These are phyloP conservation scores for Leccinum incarnatum DNA, from an alignment of 768 basidiomycete species.

Conservation along the genomic window DNA sequence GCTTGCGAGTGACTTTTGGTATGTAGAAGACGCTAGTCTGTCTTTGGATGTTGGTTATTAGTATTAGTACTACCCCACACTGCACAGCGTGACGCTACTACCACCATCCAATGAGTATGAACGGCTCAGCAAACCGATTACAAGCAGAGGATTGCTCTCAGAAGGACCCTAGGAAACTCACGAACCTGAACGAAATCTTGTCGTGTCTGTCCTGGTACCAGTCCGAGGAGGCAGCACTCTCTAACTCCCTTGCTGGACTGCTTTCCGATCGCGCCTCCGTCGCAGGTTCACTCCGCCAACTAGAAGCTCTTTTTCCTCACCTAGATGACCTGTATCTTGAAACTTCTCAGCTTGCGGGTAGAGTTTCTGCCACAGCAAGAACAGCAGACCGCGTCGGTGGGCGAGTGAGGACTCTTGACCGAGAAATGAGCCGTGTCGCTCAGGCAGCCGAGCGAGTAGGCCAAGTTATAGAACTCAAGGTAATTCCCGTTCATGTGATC, in stretches of 20 bases:
- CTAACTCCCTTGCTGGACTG: conserved; percentile 66
- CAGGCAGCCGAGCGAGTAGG: conserved; percentile 90
- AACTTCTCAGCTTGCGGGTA: conserved; percentile 49
- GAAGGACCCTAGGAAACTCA: conserved; percentile 42
- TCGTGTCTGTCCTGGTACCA: conserved; percentile 74
- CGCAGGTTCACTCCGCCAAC: conserved; percentile 53
- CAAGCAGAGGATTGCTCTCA: conserved; percentile 6
- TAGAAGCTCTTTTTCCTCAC: conserved; percentile 58
- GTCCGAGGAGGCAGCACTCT: conserved; percentile 74
- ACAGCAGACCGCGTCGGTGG: conserved; percentile 91
- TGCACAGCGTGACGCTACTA: no score
- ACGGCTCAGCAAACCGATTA: conserved; percentile 9
- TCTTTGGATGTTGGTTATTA: no score
- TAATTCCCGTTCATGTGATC: conserved; percentile 26
- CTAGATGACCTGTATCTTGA: conserved; percentile 64
- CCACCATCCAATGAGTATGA: conserved; percentile 11
- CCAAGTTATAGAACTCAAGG: conserved; percentile 95
- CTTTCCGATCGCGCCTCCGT: conserved; percentile 70
- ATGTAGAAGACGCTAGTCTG: no score
- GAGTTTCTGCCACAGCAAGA: conserved; percentile 68
- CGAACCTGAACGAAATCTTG: conserved; percentile 64
- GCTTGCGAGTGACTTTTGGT: background rate
- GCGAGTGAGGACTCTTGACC: conserved; percentile 82
- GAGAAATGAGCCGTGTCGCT: conserved; percentile 87
- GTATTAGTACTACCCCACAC: no score